phyloP scores from a whole-genome alignment of 2,329 filamentous ascomycete species.

The Lizonia empirigonia region DNA sequence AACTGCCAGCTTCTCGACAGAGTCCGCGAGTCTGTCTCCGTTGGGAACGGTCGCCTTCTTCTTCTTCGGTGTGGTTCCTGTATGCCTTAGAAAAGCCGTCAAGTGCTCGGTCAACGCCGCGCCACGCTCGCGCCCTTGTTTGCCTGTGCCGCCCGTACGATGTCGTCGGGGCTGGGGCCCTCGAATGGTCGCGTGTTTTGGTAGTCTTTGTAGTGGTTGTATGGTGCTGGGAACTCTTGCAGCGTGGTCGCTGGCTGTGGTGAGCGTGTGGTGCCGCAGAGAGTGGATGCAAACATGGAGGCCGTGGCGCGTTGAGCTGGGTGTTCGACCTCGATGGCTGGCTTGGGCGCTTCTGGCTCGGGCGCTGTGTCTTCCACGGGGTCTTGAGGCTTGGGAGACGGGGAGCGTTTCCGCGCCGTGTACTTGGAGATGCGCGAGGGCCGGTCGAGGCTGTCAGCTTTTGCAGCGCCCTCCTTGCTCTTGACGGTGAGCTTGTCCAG shows the following conservation, averaged over 20 bases:
- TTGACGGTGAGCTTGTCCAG: slow-evolving; percentile 52
- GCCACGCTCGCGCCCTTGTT: slow-evolving; percentile 51
- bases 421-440: slow-evolving; percentile 27
- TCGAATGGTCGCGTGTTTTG: slow-evolving; percentile 69
- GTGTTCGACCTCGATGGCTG: slow-evolving; percentile 31
- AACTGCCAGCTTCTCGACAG: slow-evolving; percentile 56
- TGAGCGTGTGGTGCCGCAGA: slow-evolving; percentile 49
- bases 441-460: slow-evolving; percentile 6
- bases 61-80: slow-evolving; percentile 39
- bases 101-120: slow-evolving; percentile 33
- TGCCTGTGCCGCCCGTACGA: slow-evolving; percentile 80
- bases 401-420: slow-evolving; percentile 37
- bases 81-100: slow-evolving; percentile 29
- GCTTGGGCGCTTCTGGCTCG: slow-evolving; percentile 24
- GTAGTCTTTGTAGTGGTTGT: slow-evolving; percentile 41
- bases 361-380: slow-evolving; percentile 18
- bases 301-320: slow-evolving; percentile 53
- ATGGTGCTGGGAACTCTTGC: slow-evolving; percentile 48
- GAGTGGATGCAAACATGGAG: slow-evolving; percentile 58
- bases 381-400: slow-evolving; percentile 31
- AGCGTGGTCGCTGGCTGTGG: background rate
- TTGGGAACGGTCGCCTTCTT: slow-evolving; percentile 20
- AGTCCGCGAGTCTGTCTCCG: slow-evolving; percentile 51
- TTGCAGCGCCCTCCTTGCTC: slow-evolving; percentile 16
- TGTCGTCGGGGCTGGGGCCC: slow-evolving; percentile 88